These are phyloP conservation scores for Umbilicus rupestris DNA, from an alignment of 164 flowering plant genomes.

Conservation along the genomic window DNA sequence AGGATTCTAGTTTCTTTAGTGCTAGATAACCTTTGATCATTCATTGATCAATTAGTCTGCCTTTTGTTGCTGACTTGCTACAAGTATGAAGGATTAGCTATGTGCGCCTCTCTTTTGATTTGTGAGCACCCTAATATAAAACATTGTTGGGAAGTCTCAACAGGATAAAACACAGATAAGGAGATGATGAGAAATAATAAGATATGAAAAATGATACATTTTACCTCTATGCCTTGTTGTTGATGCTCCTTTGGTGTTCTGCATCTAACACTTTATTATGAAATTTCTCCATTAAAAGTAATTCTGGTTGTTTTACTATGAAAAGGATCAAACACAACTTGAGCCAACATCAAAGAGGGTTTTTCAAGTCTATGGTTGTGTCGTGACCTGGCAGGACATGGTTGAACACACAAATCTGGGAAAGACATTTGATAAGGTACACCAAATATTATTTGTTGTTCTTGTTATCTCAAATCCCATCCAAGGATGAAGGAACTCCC, in stretches of 20 bases:
- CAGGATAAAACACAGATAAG: no score
- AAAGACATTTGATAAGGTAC: slow-evolving; percentile 63
- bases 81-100: not conserved
- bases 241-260: not conserved
- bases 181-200: no score
- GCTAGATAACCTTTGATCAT: not conserved
- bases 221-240: not conserved
- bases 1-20: no score
- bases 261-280: not conserved
- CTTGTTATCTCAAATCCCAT: not conserved
- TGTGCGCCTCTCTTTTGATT: no score
- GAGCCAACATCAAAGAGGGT: slow-evolving; percentile 44
- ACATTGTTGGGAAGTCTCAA: not conserved
- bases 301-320: not conserved
- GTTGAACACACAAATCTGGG: slow-evolving; percentile 68
- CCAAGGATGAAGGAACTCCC: not conserved
- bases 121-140: not conserved
- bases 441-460: not conserved
- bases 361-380: slow-evolving; percentile 86
- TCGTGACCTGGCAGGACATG: slow-evolving; percentile 70
- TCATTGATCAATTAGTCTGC: not conserved
- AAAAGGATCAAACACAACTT: slow-evolving; percentile 22
- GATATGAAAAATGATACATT: not conserved
- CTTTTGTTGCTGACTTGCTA: not conserved
- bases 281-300: not conserved